A percentile compares a stretch with the other conserved stretches of the same genome.
Evolutionary conservation across 2,329 filamentous ascomycete genomes (phyloP).

Genomic region (Phaeoacremonium minimum): DNA sequence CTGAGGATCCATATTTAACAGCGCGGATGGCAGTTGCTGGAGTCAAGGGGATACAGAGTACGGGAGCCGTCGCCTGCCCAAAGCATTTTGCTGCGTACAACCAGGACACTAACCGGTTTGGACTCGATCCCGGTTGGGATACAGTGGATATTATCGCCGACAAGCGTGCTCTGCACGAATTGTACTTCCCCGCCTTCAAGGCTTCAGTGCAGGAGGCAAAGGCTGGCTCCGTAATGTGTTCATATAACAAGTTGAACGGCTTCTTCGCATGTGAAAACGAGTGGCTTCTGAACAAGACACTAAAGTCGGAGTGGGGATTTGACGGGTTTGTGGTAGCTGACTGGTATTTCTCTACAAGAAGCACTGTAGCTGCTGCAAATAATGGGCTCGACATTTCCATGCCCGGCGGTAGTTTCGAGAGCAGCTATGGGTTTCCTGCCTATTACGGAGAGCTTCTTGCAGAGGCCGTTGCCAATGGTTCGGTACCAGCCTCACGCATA

Average conservation of each 20-base stretch:
- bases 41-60: conserved; percentile 1
- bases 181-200: conserved; percentile 3
- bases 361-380: not conserved
- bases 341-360: conserved; percentile 2
- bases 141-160: conserved; percentile 1
- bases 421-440: conserved; percentile 8
- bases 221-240: conserved; percentile 3
- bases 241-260: conserved; percentile 3
- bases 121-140: not conserved
- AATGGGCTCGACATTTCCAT: conserved; percentile 1
- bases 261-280: conserved; percentile 1
- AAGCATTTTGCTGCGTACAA: conserved; percentile 4
- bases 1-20: conserved; percentile 2
- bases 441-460: conserved; percentile 2
- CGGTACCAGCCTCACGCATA: not conserved
- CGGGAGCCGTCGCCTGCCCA: conserved; percentile 1
- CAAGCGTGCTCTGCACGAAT: conserved; percentile 1
- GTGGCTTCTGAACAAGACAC: conserved; percentile 2
- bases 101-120: conserved; percentile 4
- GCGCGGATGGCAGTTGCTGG: not conserved
- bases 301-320: conserved; percentile 2
- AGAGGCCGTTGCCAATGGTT: conserved; percentile 1
- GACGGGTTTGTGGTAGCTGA: conserved; percentile 3
- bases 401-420: conserved; percentile 1
- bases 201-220: conserved; percentile 2